These are phyloP conservation scores for Phytophthora chlamydospora DNA, from an alignment of 352 stramenopile species.

Conservation along the genomic window DNA sequence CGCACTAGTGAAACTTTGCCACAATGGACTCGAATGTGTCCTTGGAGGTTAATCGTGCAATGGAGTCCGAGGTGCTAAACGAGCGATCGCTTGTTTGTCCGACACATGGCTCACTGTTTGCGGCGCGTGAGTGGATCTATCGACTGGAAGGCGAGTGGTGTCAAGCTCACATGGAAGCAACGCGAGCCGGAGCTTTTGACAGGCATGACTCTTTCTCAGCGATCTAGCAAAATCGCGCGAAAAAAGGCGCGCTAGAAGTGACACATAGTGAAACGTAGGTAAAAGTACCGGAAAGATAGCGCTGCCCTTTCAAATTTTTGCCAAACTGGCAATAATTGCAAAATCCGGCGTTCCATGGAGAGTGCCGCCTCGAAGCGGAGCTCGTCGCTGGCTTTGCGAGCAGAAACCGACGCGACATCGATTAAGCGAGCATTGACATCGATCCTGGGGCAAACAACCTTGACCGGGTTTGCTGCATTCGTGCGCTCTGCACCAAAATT, in stretches of 20 bases:
- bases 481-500: conserved; percentile 27
- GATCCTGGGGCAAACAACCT: not conserved
- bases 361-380: not conserved
- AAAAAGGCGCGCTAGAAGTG: not conserved
- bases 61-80: conserved; percentile 23
- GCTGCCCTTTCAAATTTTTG: too few relatives aligned
- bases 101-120: conserved; percentile 24
- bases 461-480: conserved; percentile 7
- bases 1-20: conserved; percentile 27
- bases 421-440: conserved; percentile 18
- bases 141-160: conserved; percentile 20
- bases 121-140: conserved; percentile 17
- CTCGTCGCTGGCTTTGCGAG: not conserved
- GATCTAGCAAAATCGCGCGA: not conserved
- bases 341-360: too few relatives aligned
- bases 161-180: too few relatives aligned
- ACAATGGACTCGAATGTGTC: not conserved
- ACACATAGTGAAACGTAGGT: too few relatives aligned
- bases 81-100: not conserved
- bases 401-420: conserved; percentile 25
- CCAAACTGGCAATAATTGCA: too few relatives aligned
- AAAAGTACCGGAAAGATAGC: too few relatives aligned
- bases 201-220: conserved; percentile 23
- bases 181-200: conserved; percentile 6
- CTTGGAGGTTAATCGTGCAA: conserved; percentile 34